Percentiles rank a stretch among this genome's conserved stretches.
phyloP scores from a whole-genome alignment of 495 filamentous ascomycete genomes.

The Daldinia bambusicola region DNA sequence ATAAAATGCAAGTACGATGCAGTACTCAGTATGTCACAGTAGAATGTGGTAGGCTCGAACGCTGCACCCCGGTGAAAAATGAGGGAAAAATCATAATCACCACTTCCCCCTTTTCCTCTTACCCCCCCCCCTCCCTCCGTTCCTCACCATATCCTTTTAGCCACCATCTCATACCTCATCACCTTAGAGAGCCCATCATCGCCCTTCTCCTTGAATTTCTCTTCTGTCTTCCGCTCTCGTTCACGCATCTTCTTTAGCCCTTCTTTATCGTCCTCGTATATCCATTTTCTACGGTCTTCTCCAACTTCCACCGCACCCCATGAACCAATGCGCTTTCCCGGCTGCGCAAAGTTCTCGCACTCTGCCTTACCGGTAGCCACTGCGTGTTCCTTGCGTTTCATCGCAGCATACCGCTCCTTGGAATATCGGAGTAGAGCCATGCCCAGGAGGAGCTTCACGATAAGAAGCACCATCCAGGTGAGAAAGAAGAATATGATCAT shows the following conservation, averaged over 20 bases:
- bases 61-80: neutral
- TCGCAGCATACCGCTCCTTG: slow-evolving; percentile 77
- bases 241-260: slow-evolving; percentile 73
- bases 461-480: slow-evolving; percentile 78
- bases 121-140: neutral
- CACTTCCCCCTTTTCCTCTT: neutral
- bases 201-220: slow-evolving; percentile 66
- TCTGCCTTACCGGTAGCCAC: slow-evolving; percentile 58
- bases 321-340: slow-evolving; percentile 77
- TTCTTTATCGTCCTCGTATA: slow-evolving; percentile 86
- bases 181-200: slow-evolving; percentile 74
- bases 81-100: neutral
- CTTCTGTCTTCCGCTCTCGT: slow-evolving; percentile 66
- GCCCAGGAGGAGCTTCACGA: slow-evolving; percentile 84
- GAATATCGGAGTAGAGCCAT: slow-evolving; percentile 81
- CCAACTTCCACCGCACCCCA: slow-evolving; percentile 88
- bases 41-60: slow-evolving; percentile 1
- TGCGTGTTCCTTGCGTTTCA: slow-evolving; percentile 75
- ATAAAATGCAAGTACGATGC: slow-evolving; percentile 26
- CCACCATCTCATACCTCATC: slow-evolving; percentile 88
- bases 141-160: slow-evolving; percentile 87
- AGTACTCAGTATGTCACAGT: neutral
- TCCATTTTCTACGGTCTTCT: slow-evolving; percentile 85
- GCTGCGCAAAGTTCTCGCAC: slow-evolving; percentile 69
- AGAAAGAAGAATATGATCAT: slow-evolving; percentile 83